Evolutionary conservation across 441 rosid species (phyloP).

Genomic region (Mallotus japonicus): DNA sequence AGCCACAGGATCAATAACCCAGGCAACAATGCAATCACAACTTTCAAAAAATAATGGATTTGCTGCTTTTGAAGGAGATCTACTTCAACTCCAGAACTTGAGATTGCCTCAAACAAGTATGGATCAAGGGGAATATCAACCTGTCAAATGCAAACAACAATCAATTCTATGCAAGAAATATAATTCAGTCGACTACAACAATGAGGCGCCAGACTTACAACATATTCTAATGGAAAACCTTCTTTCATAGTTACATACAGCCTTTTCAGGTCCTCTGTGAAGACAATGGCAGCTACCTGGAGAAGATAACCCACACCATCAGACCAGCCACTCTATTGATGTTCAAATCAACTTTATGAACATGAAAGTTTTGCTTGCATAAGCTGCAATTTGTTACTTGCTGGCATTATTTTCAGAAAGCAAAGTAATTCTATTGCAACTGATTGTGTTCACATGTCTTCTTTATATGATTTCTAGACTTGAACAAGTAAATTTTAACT

Average conservation of each 20-base stretch:
- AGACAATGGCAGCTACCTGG: conserved; percentile 93
- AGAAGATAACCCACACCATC: conserved; percentile 20
- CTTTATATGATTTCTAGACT: too few species aligned
- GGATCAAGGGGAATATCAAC: conserved; percentile 97
- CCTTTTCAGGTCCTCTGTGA: conserved; percentile 91
- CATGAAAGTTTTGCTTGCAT: neutral
- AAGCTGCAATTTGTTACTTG: neutral
- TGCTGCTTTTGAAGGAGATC: conserved; percentile 92
- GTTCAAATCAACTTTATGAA: neutral
- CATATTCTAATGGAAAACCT: conserved; percentile 92
- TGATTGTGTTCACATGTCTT: neutral
- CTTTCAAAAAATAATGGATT: conserved; percentile 90
- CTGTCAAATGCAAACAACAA: conserved; percentile 40
- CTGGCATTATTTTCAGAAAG: neutral
- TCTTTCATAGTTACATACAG: conserved; percentile 90
- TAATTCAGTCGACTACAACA: conserved; percentile 4
- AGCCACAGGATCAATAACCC: conserved; percentile 80
- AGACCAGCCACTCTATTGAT: conserved; percentile 15
- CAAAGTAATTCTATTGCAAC: neutral
- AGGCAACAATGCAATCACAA: conserved; percentile 70
- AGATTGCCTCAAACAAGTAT: conserved; percentile 75
- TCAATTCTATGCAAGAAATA: conserved; percentile 6
- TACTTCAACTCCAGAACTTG: conserved; percentile 88
- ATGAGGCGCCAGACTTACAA: conserved; percentile 52
- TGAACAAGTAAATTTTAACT: neutral